Base-by-base conservation (phyloP, 2,329 filamentous ascomycete species). In the Penicillium sp. region DNA sequence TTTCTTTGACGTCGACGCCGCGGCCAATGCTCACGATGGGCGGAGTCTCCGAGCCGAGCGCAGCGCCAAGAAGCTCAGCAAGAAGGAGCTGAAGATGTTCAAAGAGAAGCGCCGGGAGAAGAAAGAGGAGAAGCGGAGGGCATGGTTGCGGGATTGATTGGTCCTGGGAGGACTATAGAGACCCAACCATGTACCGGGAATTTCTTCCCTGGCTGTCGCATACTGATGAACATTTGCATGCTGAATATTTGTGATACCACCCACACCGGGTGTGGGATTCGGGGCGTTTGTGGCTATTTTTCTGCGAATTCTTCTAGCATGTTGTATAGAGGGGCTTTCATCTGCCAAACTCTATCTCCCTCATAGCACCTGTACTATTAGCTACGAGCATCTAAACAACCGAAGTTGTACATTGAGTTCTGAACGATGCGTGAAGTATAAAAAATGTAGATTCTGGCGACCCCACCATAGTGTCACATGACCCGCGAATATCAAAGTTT, bases 1-100 rank as follows among this genome's bases (percentile, higher is more conserved):
- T 36, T 97, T 87, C 74, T 99, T 97, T 70, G 92, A 99, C 68
- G 92, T 96, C 39, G 92, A 97, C 70, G 89, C 91, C 4, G 92
- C 91, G 3, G 92, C 92, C 4, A 96, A 95, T 67, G 83, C 84
- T 51, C 92, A 99, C 66, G 87, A 96, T 63, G 94, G 94, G 2
- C 83, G 87, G 52, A 96, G 92, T 67, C 77, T 99, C 52, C 95
- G 92, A 74, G 94, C 91, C 2, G 94, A 99, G 77, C 81, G 94
- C 49, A 86, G 88, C 51, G 85, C 86, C 48, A 92, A 94, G 81
- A 91, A 90, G 73, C 80, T 92, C 22, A 87, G 77, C 50, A 95
- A 92, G 78, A 79, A 88, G 55, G 90, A 99, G 75, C 76, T 99
- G 58, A 92, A 95, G 76, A 85, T 87, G 50, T 96, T 92, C 76